These are phyloP conservation scores for Cunninghamia lanceolata DNA, from an alignment of 75 land plant genomes.

Conservation along the genomic window DNA sequence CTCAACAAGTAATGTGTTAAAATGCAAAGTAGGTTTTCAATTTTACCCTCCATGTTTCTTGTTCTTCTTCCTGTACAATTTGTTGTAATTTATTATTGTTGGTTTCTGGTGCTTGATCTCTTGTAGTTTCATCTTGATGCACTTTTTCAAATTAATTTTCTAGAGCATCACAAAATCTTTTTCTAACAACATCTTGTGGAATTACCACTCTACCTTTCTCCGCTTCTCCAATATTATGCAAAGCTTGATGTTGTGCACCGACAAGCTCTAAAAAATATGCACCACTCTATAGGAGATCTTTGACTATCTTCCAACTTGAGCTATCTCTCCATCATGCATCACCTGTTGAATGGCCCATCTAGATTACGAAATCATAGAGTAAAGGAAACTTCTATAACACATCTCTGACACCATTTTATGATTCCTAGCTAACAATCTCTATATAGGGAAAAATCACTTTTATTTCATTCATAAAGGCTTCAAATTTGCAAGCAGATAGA, in stretches of 20 bases:
- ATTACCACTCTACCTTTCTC: not conserved
- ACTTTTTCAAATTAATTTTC: not conserved
- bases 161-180: not conserved
- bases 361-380: too few species aligned
- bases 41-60: conserved; percentile 58
- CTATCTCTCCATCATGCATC: conserved; percentile 60
- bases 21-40: conserved; percentile 60
- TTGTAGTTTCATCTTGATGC: conserved; percentile 19
- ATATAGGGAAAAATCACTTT: not conserved
- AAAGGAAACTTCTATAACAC: not conserved
- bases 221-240: conserved; percentile 26
- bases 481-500: not conserved
- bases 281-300: conserved; percentile 34
- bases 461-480: not conserved
- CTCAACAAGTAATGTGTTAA: too few species aligned
- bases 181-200: not conserved
- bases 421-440: not conserved
- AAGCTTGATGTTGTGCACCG: conserved; percentile 50
- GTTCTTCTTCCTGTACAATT: conserved; percentile 57
- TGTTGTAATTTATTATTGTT: conserved; percentile 9
- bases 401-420: not conserved
- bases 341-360: too few species aligned
- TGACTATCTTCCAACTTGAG: conserved; percentile 52
- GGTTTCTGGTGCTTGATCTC: conserved; percentile 9
- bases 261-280: too few species aligned